These are phyloP conservation scores for Eutypa lata DNA, from an alignment of 2,329 filamentous ascomycete genomes.

Conservation along the genomic window DNA sequence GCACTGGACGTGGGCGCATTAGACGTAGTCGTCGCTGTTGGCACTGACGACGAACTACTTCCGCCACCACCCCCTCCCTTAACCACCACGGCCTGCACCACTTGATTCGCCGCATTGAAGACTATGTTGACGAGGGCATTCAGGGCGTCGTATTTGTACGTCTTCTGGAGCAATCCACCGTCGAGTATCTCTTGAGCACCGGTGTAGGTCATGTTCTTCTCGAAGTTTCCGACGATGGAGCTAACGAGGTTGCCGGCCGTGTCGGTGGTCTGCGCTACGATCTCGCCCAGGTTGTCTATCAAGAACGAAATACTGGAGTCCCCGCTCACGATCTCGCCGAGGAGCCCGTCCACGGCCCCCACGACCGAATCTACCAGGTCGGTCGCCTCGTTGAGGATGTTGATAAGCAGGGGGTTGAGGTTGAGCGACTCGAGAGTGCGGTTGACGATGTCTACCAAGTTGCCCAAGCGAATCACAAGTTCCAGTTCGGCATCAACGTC, in stretches of 20 bases:
- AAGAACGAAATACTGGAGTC: constrained; percentile 52
- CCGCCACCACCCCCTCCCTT: constrained; percentile 13
- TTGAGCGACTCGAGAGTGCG: constrained; percentile 57
- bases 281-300: constrained; percentile 61
- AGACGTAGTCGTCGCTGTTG: constrained; percentile 10
- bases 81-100: constrained; percentile 41
- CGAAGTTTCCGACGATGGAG: constrained; percentile 56
- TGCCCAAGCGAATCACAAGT: constrained; percentile 56
- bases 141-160: constrained; percentile 44
- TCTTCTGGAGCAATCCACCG: constrained; percentile 39
- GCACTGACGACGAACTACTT: constrained; percentile 10
- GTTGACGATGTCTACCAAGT: constrained; percentile 60
- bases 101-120: constrained; percentile 46
- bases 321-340: constrained; percentile 57
- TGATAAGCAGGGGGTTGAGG: constrained; percentile 59
- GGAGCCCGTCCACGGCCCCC: constrained; percentile 55
- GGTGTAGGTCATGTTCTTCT: constrained; percentile 55
- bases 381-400: constrained; percentile 50
- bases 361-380: constrained; percentile 51
- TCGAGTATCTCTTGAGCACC: constrained; percentile 32
- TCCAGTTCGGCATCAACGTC: constrained; percentile 59
- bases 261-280: constrained; percentile 56
- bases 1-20: neutral
- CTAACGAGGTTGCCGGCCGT: constrained; percentile 41
- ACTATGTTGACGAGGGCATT: constrained; percentile 48